Evolutionary conservation across 495 filamentous ascomycete species (phyloP).

Genomic region (Filosporella fistucella): DNA sequence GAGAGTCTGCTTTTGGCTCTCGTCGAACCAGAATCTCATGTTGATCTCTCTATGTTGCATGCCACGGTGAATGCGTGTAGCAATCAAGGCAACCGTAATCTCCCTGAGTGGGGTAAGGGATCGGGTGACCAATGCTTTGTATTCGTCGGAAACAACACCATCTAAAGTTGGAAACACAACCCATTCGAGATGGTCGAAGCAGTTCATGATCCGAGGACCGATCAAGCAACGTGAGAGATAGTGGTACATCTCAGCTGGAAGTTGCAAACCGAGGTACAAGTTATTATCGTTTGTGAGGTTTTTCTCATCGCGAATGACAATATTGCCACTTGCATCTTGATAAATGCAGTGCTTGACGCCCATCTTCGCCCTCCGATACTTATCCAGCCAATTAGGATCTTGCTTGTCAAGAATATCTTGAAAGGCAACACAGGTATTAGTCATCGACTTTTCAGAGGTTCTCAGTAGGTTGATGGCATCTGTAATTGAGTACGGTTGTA

Average conservation of each 20-base stretch:
- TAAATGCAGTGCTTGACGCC: constrained; percentile 71
- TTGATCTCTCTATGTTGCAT: constrained; percentile 72
- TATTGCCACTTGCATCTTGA: constrained; percentile 67
- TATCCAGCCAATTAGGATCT: constrained; percentile 73
- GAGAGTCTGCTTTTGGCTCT: constrained; percentile 49
- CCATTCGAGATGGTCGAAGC: constrained; percentile 72
- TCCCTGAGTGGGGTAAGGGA: constrained; percentile 69
- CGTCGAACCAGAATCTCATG: constrained; percentile 82
- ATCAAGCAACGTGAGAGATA: constrained; percentile 84
- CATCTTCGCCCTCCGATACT: constrained; percentile 78
- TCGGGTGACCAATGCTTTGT: constrained; percentile 68
- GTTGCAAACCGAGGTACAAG: constrained; percentile 80
- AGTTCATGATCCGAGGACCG: constrained; percentile 73
- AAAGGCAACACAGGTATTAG: constrained; percentile 61
- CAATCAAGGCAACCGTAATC: constrained; percentile 68
- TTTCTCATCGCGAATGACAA: constrained; percentile 66
- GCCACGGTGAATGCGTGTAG: constrained; percentile 73
- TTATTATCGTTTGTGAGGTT: constrained; percentile 74
- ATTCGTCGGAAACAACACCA: constrained; percentile 73
- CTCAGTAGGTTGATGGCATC: constrained; percentile 72
- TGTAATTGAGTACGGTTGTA: constrained; percentile 50
- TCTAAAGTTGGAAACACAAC: constrained; percentile 74
- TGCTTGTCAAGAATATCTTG: constrained; percentile 65
- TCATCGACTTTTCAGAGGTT: constrained; percentile 55
- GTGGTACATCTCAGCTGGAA: constrained; percentile 88